Conservation (phyloP, 306 rosid genomes). For the Quercus engelmannii region DNA sequence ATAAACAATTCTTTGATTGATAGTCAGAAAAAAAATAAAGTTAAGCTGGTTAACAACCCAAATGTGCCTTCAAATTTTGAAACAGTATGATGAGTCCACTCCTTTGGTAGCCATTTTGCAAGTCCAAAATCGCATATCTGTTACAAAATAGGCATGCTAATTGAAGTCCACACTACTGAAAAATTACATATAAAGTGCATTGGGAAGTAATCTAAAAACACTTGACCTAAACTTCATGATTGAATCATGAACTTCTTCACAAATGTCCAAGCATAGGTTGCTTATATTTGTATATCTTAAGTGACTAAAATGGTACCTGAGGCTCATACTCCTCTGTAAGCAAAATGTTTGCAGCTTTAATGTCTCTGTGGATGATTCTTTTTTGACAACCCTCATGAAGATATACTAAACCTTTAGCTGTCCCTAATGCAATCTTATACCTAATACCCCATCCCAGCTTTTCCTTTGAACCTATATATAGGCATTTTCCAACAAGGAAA, state of each 20-base stretch:
- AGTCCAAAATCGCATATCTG: slow-evolving; percentile 98
- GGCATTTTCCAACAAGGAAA: neutral
- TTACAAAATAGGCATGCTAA: neutral
- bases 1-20: neutral
- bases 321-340: slow-evolving; percentile 79
- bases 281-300: neutral
- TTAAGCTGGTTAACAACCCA: slow-evolving; percentile 56
- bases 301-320: slow-evolving; percentile 52
- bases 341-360: slow-evolving; percentile 94
- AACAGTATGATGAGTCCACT: slow-evolving; percentile 86
- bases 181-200: neutral
- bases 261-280: neutral
- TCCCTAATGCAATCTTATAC: slow-evolving; percentile 81
- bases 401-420: slow-evolving; percentile 71
- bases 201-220: neutral
- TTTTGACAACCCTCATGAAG: slow-evolving; percentile 93
- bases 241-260: neutral
- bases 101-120: slow-evolving; percentile 95
- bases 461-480: slow-evolving; percentile 55
- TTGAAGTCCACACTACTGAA: neutral
- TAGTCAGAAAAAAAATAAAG: slow-evolving; percentile 2
- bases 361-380: slow-evolving; percentile 94
- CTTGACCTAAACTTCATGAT: too few species aligned
- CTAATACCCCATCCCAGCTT: slow-evolving; percentile 74
- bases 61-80: slow-evolving; percentile 96